Percentiles rank a stretch among this genome's conserved stretches.
Evolutionary conservation across 257 asterid genomes (phyloP).

Genomic region (Gentiana macrophylla): DNA sequence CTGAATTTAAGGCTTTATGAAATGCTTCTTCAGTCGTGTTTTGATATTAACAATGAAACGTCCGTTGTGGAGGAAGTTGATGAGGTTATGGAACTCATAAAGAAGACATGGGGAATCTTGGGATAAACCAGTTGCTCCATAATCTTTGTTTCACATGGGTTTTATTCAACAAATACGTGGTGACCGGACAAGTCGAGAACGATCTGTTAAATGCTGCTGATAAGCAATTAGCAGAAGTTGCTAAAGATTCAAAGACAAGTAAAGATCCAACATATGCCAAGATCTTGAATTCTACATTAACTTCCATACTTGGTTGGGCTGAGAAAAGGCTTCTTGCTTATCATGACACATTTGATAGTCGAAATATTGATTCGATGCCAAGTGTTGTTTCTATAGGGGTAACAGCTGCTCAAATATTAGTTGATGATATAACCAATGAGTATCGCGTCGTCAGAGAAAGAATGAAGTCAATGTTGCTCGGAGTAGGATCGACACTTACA

Average conservation of each 20-base stretch:
- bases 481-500: slow-evolving; percentile 89
- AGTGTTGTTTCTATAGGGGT: slow-evolving; percentile 86
- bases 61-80: slow-evolving; percentile 85
- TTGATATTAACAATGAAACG: slow-evolving; percentile 66
- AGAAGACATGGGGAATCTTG: slow-evolving; percentile 88
- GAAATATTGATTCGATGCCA: slow-evolving; percentile 76
- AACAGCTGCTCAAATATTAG: slow-evolving; percentile 72
- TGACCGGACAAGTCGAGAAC: slow-evolving; percentile 72
- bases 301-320: slow-evolving; percentile 95
- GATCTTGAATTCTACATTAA: slow-evolving; percentile 74
- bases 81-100: slow-evolving; percentile 89
- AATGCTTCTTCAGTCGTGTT: slow-evolving; percentile 82
- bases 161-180: slow-evolving; percentile 74
- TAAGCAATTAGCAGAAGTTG: slow-evolving; percentile 72
- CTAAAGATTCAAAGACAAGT: slow-evolving; percentile 75
- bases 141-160: slow-evolving; percentile 93
- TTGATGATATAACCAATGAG: slow-evolving; percentile 94
- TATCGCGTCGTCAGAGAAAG: slow-evolving; percentile 77
- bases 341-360: slow-evolving; percentile 79
- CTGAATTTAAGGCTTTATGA: slow-evolving; percentile 88
- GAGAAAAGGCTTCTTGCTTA: slow-evolving; percentile 97
- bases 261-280: slow-evolving; percentile 72
- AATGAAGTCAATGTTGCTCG: slow-evolving; percentile 84
- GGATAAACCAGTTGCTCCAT: slow-evolving; percentile 88
- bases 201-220: slow-evolving; percentile 80